Evolutionary conservation across 805 yeast species (phyloP).

Genomic region (Zygosaccharomyces lentus): DNA sequence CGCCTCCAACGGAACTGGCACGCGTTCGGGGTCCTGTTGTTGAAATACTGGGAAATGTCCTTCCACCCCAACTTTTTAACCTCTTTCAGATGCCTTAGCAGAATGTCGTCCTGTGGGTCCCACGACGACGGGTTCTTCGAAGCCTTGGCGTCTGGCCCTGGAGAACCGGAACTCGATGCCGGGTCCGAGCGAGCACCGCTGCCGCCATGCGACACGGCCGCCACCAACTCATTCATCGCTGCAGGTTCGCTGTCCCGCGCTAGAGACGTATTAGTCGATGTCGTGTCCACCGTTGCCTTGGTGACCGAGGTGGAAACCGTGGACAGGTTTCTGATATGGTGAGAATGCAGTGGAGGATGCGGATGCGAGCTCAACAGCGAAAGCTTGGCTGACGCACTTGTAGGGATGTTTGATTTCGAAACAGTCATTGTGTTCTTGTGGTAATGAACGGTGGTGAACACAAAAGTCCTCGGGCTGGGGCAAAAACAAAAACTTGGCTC

Average conservation of each 20-base stretch:
- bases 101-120: constrained; percentile 73
- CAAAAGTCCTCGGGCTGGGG: constrained; percentile 4
- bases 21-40: constrained; percentile 80
- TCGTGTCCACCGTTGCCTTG: constrained; percentile 14
- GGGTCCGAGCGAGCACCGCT: not conserved
- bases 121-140: constrained; percentile 55
- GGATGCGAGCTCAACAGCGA: constrained; percentile 21
- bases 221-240: constrained; percentile 2
- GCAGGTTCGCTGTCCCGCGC: constrained; percentile 1
- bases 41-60: constrained; percentile 74
- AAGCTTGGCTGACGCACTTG: constrained; percentile 15
- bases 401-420: constrained; percentile 20
- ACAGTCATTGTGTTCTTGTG: constrained; percentile 14
- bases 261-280: constrained; percentile 1
- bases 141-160: constrained; percentile 5
- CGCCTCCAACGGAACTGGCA: constrained; percentile 90
- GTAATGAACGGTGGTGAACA: not conserved
- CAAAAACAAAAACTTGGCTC: constrained; percentile 1
- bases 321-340: constrained; percentile 25
- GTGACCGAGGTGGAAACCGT: constrained; percentile 11
- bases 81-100: constrained; percentile 73
- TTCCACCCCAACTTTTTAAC: constrained; percentile 85
- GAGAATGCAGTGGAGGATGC: constrained; percentile 24
- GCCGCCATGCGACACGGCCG: not conserved
- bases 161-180: constrained; percentile 1